A percentile compares a stretch with the other conserved stretches of the same genome.
Conservation (phyloP, 305 asterid species). For the Nicotiana rustica region DNA sequence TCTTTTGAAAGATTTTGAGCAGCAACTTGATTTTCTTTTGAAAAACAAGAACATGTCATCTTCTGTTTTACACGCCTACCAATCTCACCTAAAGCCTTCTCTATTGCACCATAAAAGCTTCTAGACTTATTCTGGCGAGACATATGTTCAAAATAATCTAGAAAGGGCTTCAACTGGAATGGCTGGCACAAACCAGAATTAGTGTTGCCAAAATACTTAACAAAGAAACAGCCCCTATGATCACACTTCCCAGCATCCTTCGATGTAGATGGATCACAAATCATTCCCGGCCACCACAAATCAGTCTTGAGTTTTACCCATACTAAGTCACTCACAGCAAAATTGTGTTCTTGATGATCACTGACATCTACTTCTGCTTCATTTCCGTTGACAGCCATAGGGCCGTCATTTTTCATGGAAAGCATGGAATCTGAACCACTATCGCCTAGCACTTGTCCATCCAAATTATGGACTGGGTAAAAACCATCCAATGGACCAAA, state of each 20-base stretch:
- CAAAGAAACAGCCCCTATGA: constrained; percentile 49
- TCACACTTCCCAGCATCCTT: constrained; percentile 42
- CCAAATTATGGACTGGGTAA: constrained; percentile 32
- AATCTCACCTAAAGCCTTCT: constrained; percentile 66
- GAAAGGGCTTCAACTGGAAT: constrained; percentile 70
- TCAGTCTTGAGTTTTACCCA: constrained; percentile 71
- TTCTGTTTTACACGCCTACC: constrained; percentile 61
- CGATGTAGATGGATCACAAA: constrained; percentile 55
- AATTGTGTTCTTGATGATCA: constrained; percentile 41
- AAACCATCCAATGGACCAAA: constrained; percentile 64
- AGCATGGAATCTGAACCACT: constrained; percentile 29
- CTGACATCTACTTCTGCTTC: constrained; percentile 34
- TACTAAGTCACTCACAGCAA: constrained; percentile 66
- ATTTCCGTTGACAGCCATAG: constrained; percentile 39
- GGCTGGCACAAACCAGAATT: constrained; percentile 55
- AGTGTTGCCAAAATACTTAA: constrained; percentile 62
- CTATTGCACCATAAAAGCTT: constrained; percentile 63
- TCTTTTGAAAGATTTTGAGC: constrained; percentile 34
- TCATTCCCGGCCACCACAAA: constrained; percentile 89
- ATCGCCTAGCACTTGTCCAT: constrained; percentile 35
- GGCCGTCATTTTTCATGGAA: constrained; percentile 20
- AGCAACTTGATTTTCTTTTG: constrained; percentile 46
- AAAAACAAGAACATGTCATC: constrained; percentile 77
- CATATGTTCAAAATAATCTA: constrained; percentile 60
- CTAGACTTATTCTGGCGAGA: constrained; percentile 51